These are phyloP conservation scores for Saccharomycopsis hybrid DNA, from an alignment of 1,139 yeast species.

Conservation along the genomic window DNA sequence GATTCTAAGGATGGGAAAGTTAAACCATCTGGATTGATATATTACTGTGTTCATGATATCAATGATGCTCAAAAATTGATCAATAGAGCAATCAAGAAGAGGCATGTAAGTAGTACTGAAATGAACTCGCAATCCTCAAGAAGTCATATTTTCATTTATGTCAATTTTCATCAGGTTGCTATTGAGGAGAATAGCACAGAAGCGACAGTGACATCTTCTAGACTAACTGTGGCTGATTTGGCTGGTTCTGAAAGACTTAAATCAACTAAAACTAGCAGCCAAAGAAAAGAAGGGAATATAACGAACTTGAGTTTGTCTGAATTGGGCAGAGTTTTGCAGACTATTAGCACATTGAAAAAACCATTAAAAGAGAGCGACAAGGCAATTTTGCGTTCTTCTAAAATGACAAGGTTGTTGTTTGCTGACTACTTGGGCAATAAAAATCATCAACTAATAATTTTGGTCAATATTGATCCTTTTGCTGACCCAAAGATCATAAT, in stretches of 20 bases:
- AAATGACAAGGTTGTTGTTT: constrained; percentile 40
- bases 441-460: constrained; percentile 17
- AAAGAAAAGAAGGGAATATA: constrained; percentile 41
- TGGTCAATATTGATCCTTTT: constrained; percentile 19
- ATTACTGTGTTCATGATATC: constrained; percentile 4
- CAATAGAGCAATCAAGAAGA: constrained; percentile 10
- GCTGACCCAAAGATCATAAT: constrained; percentile 11
- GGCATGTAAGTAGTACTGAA: constrained; percentile 25
- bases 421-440: constrained; percentile 37
- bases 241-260: constrained; percentile 48
- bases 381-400: constrained; percentile 39
- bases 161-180: constrained; percentile 28
- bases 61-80: constrained; percentile 13
- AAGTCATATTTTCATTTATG: constrained; percentile 35
- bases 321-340: constrained; percentile 41
- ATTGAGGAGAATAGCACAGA: constrained; percentile 1
- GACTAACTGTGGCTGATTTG: constrained; percentile 42
- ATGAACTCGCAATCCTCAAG: constrained; percentile 31
- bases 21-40: constrained; percentile 11
- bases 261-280: constrained; percentile 35
- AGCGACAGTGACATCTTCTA: constrained; percentile 24
- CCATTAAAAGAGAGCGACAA: constrained; percentile 25
- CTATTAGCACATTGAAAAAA: constrained; percentile 15
- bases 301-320: constrained; percentile 40
- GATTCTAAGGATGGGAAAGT: constrained; percentile 15